Evolutionary conservation across 345 rosid species (phyloP), one percentile per base, ranked within the genome.

Genomic region (Garcia nutans): DNA sequence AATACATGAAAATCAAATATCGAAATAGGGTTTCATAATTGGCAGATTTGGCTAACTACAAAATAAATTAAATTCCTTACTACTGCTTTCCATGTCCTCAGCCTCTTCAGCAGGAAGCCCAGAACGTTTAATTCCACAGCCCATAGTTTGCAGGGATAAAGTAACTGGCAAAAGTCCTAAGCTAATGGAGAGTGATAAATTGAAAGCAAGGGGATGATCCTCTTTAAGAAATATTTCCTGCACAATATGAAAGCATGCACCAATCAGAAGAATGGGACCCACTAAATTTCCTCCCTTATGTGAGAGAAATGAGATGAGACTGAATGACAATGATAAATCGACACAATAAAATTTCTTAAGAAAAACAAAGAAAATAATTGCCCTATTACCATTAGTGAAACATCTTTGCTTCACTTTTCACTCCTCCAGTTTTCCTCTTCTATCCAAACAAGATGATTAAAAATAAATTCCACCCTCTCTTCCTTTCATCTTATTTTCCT

Each of bases 161-260:
- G 89, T 83, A 80, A 79, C 78, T 50, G 99, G 99, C 84, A 96
- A 77, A 79, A 93, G 92, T 80, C 98, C 99, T 77, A 96, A 85
- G 87, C 98, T 92, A 68, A 86, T 79, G 68, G 89, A 85, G 82
- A 96, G 93, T 50, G 97, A 87, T 60, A 96, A 76, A 82, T 89
- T 92, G 81, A 88, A 84, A 72, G 89, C 92, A 75, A 96, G 89
- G 74, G 99, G 93, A 82, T 96, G 99, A 86, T 93, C 92, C 87
- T 96, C 99, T 81, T 86, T 84, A 86, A 93, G 65, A 79, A 86
- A 72, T 65, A 88, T 61, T 22, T 89, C 96, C 99, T 96, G 91
- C 81, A 86, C 50, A 82, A 72, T 54, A 81, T 74, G 52, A 8
- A 65, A 55, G 60, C 68, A 81, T 76, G 57, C 77, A 60, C 80